Conservation (phyloP, 306 rosid genomes). For the Cucumis hystrix region DNA sequence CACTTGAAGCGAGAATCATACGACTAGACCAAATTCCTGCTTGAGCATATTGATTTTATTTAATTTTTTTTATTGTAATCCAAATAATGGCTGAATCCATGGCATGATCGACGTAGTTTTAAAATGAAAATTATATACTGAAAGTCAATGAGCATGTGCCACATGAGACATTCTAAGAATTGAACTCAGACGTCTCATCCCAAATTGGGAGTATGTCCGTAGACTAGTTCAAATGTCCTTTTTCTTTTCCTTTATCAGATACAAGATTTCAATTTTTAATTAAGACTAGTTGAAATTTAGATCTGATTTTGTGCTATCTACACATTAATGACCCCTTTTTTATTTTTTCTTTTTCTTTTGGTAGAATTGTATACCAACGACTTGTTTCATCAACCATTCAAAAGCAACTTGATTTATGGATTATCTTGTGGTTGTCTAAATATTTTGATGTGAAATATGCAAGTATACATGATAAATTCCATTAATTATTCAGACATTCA, state of each 20-base stretch:
- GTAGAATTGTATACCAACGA: no score
- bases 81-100: not conserved
- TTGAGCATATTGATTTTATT: not conserved
- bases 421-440: not conserved
- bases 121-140: not conserved
- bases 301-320: not conserved
- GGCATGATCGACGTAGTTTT: not conserved
- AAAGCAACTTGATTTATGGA: no score
- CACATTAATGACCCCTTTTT: not conserved
- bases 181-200: not conserved
- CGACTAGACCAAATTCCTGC: no score
- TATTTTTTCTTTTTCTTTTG: no score
- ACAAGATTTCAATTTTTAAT: not conserved
- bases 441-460: not conserved
- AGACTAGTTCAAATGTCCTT: not conserved
- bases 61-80: not conserved
- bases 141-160: not conserved
- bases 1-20: conserved; percentile 1
- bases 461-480: not conserved
- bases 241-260: not conserved
- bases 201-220: not conserved
- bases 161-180: not conserved
- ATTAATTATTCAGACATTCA: no score
- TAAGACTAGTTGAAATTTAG: not conserved
- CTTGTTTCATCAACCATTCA: no score